Evolutionary conservation across 1,139 yeast species (phyloP).

Genomic region (Lodderomyces metapsilosis): DNA sequence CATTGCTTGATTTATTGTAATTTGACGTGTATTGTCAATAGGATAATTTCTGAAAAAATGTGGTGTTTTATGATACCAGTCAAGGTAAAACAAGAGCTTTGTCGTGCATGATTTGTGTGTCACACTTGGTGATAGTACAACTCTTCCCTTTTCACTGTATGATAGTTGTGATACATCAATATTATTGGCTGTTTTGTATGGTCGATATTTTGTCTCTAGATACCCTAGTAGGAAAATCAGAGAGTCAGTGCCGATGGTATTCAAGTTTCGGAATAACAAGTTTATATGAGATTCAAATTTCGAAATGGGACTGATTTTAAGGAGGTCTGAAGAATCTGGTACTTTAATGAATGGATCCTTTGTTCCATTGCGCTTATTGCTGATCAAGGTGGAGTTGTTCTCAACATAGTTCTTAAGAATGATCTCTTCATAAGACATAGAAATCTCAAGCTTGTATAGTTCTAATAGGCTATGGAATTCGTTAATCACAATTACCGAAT

Average conservation of each 20-base stretch:
- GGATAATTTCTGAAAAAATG: constrained; percentile 18
- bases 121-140: constrained; percentile 20
- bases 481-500: constrained; percentile 26
- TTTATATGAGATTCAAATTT: constrained; percentile 35
- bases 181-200: constrained; percentile 8
- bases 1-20: constrained; percentile 13
- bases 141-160: constrained; percentile 16
- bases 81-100: constrained; percentile 33
- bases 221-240: constrained; percentile 32
- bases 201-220: constrained; percentile 28
- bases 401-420: constrained; percentile 34
- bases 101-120: constrained; percentile 17
- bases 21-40: background rate
- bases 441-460: constrained; percentile 33
- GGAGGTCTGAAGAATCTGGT: constrained; percentile 31
- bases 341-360: constrained; percentile 25
- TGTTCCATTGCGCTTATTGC: constrained; percentile 13
- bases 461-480: constrained; percentile 39
- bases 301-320: constrained; percentile 30
- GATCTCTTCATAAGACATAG: constrained; percentile 34
- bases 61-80: constrained; percentile 36
- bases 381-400: constrained; percentile 22
- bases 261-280: constrained; percentile 25
- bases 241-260: constrained; percentile 23
- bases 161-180: constrained; percentile 3